phyloP scores from a whole-genome alignment of 495 filamentous ascomycete genomes.

The Astrocystis sublimbata region DNA sequence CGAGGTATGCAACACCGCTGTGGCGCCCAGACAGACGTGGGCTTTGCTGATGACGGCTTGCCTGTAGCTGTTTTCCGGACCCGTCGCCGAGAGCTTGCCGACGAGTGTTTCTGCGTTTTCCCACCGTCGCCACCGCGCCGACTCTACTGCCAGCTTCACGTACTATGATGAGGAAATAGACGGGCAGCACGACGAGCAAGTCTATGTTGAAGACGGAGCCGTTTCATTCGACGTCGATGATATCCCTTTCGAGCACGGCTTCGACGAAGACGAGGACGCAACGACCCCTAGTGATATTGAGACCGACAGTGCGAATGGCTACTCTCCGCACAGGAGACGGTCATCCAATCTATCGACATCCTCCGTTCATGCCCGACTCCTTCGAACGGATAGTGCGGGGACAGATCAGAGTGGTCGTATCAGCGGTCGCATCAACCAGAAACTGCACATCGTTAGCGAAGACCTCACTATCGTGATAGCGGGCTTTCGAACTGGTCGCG shows the following conservation, averaged over 20 bases:
- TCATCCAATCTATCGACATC: conserved; percentile 50
- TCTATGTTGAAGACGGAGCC: conserved; percentile 16
- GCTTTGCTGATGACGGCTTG: conserved; percentile 23
- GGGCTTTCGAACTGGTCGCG: conserved; percentile 74
- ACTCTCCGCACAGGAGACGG: conserved; percentile 43
- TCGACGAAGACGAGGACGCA: conserved; percentile 40
- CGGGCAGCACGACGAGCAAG: conserved; percentile 30
- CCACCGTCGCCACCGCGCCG: conserved; percentile 73
- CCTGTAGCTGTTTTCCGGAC: conserved; percentile 82
- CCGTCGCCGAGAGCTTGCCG: conserved; percentile 91
- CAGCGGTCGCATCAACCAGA: conserved; percentile 70
- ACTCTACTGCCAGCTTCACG: conserved; percentile 85
- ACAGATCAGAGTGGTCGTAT: conserved; percentile 62
- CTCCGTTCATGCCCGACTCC: conserved; percentile 72
- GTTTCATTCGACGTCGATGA: conserved; percentile 38
- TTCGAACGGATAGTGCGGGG: conserved; percentile 60
- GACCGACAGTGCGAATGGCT: conserved; percentile 35
- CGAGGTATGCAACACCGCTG: conserved; percentile 60
- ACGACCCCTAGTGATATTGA: conserved; percentile 46
- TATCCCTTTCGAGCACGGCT: conserved; percentile 42
- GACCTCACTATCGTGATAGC: conserved; percentile 91
- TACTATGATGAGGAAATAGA: conserved; percentile 75
- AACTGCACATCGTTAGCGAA: conserved; percentile 88
- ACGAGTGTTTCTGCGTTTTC: conserved; percentile 86
- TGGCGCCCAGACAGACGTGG: neutral